A percentile compares a stretch with the other conserved stretches of the same genome.
Evolutionary conservation across 73 alveolate genomes (phyloP).

Genomic region (Paramecium sexaurelia): DNA sequence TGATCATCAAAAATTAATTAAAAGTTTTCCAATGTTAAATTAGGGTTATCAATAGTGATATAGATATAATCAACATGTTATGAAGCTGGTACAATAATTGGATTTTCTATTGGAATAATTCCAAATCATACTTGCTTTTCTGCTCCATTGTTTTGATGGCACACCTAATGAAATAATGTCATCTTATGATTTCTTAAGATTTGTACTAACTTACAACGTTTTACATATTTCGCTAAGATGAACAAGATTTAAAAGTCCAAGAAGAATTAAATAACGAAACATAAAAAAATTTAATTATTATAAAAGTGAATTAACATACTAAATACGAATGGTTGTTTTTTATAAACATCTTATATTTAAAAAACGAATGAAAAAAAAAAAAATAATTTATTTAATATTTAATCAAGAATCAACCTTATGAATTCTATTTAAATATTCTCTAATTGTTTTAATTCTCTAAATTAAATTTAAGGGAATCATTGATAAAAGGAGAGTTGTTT

Average conservation of each 20-base stretch:
- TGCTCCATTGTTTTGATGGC: background rate
- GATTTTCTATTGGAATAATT: background rate
- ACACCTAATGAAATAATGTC: background rate
- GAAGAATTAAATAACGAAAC: background rate
- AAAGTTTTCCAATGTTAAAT: conserved; percentile 17
- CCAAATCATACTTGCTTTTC: conserved; percentile 22
- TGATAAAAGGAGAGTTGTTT: conserved; percentile 52
- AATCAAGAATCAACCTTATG: conserved; percentile 1
- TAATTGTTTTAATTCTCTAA: conserved; percentile 51
- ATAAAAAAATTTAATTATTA: background rate
- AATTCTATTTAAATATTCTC: conserved; percentile 63
- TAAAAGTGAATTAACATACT: background rate
- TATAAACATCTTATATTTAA: background rate
- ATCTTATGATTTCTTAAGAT: conserved; percentile 18
- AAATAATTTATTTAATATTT: background rate
- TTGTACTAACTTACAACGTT: background rate
- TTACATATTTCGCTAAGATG: conserved; percentile 20
- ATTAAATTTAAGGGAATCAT: conserved; percentile 63
- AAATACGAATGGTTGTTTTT: background rate
- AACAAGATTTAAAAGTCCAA: background rate
- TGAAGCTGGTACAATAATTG: conserved; percentile 17
- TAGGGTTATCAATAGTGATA: background rate
- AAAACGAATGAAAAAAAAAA: background rate
- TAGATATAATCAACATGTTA: background rate
- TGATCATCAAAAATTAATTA: conserved; percentile 18